Percentiles rank a stretch among this genome's conserved stretches.
Evolutionary conservation across 139 green algal genomes (phyloP).

Genomic region (Coccomyxa sp.): DNA sequence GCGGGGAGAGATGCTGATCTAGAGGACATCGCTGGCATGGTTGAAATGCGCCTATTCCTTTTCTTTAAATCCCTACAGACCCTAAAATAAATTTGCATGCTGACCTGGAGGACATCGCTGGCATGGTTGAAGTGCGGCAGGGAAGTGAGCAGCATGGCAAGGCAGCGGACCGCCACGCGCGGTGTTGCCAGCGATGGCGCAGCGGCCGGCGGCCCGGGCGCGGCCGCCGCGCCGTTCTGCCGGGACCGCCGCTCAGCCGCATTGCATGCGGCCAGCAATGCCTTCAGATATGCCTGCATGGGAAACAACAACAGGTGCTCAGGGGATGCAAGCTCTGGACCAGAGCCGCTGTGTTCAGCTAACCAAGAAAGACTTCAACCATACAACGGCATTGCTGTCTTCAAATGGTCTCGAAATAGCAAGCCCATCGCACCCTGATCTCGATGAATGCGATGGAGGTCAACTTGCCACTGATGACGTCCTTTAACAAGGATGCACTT

Average conservation of each 20-base stretch:
- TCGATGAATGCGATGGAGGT: too few species aligned
- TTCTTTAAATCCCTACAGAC: too few species aligned
- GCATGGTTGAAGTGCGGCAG: conserved; percentile 86
- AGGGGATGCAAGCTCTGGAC: too few species aligned
- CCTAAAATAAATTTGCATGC: too few species aligned
- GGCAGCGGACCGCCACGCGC: conserved; percentile 66
- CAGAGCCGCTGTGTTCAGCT: too few species aligned
- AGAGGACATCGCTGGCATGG: conserved; percentile 69
- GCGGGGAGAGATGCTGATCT: too few species aligned
- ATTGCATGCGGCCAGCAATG: conserved; percentile 45
- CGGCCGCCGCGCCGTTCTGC: neutral
- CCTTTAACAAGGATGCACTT: too few species aligned
- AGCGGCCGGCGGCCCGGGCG: conserved; percentile 7
- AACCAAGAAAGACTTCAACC: too few species aligned
- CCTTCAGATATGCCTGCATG: conserved; percentile 58
- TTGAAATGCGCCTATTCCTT: conserved; percentile 94
- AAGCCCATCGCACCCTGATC: too few species aligned
- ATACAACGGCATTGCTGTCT: too few species aligned
- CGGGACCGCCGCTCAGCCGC: neutral
- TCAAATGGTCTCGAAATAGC: too few species aligned
- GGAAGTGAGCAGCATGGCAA: conserved; percentile 62
- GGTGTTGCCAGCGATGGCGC: conserved; percentile 11
- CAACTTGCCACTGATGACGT: too few species aligned
- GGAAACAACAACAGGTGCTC: neutral
- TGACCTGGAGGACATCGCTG: conserved; percentile 59